These are phyloP conservation scores for Cercospora nicotianae DNA, from an alignment of 2,329 filamentous ascomycete species.

Conservation along the genomic window DNA sequence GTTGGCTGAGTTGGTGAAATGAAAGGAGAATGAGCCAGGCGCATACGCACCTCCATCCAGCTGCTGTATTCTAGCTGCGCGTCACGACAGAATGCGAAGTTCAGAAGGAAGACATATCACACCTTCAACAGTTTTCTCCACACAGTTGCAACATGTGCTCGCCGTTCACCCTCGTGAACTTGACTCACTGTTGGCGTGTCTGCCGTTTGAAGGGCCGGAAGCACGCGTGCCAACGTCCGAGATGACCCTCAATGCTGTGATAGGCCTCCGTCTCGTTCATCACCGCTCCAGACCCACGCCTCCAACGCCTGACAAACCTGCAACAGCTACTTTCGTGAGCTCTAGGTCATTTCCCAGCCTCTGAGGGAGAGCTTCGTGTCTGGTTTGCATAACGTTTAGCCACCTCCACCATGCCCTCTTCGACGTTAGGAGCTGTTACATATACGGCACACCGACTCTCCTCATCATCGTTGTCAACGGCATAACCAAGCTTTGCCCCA, in stretches of 20 bases:
- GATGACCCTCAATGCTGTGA: not conserved
- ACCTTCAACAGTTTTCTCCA: not conserved
- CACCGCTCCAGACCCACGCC: not conserved
- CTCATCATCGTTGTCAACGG: slow-evolving; percentile 4
- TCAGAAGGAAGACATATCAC: not conserved
- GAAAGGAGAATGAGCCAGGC: not conserved
- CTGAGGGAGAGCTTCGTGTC: not conserved
- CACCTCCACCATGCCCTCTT: not conserved
- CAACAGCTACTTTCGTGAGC: not conserved
- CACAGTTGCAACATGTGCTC: not conserved
- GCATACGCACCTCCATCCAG: not conserved
- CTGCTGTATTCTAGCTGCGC: not conserved
- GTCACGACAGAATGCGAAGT: not conserved
- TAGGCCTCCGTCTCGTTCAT: not conserved
- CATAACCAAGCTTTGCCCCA: not conserved
- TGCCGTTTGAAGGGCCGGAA: not conserved
- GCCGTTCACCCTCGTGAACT: not conserved
- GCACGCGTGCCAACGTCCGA: not conserved
- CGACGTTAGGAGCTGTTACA: slow-evolving; percentile 3
- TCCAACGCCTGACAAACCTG: not conserved
- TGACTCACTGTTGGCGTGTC: not conserved
- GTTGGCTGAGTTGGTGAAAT: not conserved
- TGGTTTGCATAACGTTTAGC: not conserved
- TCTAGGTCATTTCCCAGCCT: not conserved
- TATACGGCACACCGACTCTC: slow-evolving; percentile 2